Conservation (phyloP, 306 rosid genomes). For the Begonia loranthoides region DNA sequence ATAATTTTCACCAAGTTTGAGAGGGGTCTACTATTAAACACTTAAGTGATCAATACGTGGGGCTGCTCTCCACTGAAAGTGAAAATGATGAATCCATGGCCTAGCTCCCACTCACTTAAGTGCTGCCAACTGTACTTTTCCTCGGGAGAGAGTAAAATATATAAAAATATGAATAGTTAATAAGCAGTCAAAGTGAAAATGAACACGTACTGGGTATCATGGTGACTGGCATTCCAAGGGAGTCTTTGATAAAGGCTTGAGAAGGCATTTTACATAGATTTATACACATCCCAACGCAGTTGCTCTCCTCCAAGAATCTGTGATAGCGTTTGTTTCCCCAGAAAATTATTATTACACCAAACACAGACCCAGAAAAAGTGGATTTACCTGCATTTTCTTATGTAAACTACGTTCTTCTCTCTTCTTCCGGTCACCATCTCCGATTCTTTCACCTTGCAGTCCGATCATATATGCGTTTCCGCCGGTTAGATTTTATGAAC, state of each 20-base stretch:
- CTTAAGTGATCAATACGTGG: not conserved
- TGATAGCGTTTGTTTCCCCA: not conserved
- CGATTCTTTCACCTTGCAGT: constrained; percentile 58
- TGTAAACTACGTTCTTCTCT: constrained; percentile 61
- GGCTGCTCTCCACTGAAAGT: not conserved
- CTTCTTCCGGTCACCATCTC: constrained; percentile 47
- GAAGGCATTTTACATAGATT: constrained; percentile 84
- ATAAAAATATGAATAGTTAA: too few relatives aligned
- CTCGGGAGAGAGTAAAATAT: too few relatives aligned
- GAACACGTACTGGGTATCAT: constrained; percentile 80
- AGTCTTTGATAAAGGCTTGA: constrained; percentile 61
- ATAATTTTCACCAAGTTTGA: too few relatives aligned
- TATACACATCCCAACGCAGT: constrained; percentile 78
- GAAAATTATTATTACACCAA: not conserved
- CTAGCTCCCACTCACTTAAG: too few relatives aligned
- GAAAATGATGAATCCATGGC: not conserved
- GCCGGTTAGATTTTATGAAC: constrained; percentile 11
- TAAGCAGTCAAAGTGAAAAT: too few relatives aligned
- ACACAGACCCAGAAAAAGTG: too few relatives aligned
- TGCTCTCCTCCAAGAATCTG: constrained; percentile 79
- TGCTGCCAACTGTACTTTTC: too few relatives aligned
- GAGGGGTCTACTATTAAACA: too few relatives aligned
- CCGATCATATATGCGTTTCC: constrained; percentile 12
- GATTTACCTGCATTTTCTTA: constrained; percentile 77
- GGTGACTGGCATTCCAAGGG: constrained; percentile 65